Conservation (phyloP, 306 rosid species). For the Sophora flavescens region DNA sequence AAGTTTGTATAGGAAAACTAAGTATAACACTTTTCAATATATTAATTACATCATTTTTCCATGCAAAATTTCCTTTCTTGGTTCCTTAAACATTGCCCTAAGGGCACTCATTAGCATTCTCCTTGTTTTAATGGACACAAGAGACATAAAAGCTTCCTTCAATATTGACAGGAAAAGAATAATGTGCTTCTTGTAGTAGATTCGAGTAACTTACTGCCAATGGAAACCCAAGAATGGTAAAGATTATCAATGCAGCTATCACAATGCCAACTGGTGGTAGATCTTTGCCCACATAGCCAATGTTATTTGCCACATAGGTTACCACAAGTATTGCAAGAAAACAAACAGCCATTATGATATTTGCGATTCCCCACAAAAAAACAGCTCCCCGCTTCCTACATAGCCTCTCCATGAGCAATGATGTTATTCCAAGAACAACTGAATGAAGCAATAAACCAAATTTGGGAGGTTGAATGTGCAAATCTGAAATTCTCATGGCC, state of each 20-base stretch:
- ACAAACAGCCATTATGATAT: conserved; percentile 80
- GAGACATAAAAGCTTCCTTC: conserved; percentile 25
- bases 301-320: conserved; percentile 73
- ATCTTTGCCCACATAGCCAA: conserved; percentile 58
- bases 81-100: too few relatives aligned
- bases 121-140: conserved; percentile 3
- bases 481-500: too few relatives aligned
- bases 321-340: conserved; percentile 74
- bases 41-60: too few relatives aligned
- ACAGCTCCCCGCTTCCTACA: conserved; percentile 92
- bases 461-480: too few relatives aligned
- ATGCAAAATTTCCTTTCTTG: too few relatives aligned
- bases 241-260: conserved; percentile 71
- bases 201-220: conserved; percentile 71
- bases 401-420: conserved; percentile 89
- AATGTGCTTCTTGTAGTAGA: conserved; percentile 42
- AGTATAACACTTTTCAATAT: too few relatives aligned
- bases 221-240: conserved; percentile 89
- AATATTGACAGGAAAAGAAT: conserved; percentile 30
- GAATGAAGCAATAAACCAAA: conserved; percentile 92
- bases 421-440: conserved; percentile 89
- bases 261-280: conserved; percentile 80
- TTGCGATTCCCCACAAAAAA: conserved; percentile 92
- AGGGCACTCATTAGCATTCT: too few relatives aligned
- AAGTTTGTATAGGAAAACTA: too few relatives aligned